Conservation (phyloP, 2,329 filamentous ascomycete genomes). For the Lachnellula subtilissima region DNA sequence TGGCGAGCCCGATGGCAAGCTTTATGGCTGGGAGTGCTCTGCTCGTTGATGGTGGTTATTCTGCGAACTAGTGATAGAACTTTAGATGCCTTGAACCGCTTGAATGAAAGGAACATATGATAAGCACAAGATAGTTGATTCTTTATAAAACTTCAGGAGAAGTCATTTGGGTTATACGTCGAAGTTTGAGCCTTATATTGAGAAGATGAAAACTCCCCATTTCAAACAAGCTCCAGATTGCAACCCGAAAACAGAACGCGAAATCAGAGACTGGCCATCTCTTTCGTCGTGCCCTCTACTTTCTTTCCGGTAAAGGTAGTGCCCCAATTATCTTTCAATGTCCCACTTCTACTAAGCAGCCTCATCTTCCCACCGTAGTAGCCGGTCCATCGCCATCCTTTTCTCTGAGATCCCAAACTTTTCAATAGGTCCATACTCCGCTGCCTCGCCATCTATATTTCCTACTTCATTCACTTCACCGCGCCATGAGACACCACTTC, state of each 20-base stretch:
- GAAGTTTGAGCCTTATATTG: neutral
- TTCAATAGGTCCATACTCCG: too few relatives aligned
- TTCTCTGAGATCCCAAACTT: too few relatives aligned
- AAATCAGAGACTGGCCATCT: conserved; percentile 9
- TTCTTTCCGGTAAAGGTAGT: conserved; percentile 20
- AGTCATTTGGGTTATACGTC: neutral
- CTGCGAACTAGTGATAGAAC: conserved; percentile 10
- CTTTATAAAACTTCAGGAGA: neutral
- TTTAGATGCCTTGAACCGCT: too few relatives aligned
- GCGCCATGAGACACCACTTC: conserved; percentile 12
- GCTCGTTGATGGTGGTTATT: conserved; percentile 44
- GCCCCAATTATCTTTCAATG: conserved; percentile 12
- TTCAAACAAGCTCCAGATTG: neutral
- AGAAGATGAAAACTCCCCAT: neutral
- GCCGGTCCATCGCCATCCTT: conserved; percentile 21
- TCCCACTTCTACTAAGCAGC: conserved; percentile 29
- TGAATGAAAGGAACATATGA: neutral
- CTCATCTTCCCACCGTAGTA: conserved; percentile 21
- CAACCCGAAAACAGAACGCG: neutral
- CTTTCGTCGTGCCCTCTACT: neutral
- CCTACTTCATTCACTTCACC: too few relatives aligned
- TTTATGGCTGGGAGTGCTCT: conserved; percentile 47
- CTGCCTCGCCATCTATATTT: too few relatives aligned
- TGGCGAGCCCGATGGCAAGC: conserved; percentile 48
- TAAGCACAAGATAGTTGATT: neutral